These are phyloP conservation scores for Incumbomyces lentus DNA, from an alignment of 2,329 filamentous ascomycete species.

Conservation along the genomic window DNA sequence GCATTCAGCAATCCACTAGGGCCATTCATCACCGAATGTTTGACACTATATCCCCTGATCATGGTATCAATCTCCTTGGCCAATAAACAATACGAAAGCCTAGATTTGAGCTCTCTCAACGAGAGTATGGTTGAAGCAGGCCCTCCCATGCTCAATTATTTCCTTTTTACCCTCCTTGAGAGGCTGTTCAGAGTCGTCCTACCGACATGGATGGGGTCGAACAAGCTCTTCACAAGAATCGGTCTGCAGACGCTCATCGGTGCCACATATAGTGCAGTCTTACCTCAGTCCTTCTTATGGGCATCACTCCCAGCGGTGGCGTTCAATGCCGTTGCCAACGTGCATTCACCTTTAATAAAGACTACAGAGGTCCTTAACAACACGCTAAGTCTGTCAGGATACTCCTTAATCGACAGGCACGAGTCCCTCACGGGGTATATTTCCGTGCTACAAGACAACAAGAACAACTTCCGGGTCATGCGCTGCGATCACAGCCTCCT, in stretches of 20 bases:
- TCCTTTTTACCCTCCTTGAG: conserved; percentile 46
- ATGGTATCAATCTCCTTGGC: conserved; percentile 54
- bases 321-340: conserved; percentile 57
- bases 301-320: conserved; percentile 59
- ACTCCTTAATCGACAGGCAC: conserved; percentile 64
- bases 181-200: conserved; percentile 33
- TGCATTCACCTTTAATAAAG: conserved; percentile 55
- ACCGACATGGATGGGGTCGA: conserved; percentile 47
- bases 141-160: conserved; percentile 57
- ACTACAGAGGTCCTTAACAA: conserved; percentile 55
- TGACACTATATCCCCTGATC: conserved; percentile 62
- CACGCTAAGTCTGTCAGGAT: conserved; percentile 55
- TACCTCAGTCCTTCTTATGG: conserved; percentile 58
- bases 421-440: conserved; percentile 89
- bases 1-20: conserved; percentile 59
- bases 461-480: conserved; percentile 66
- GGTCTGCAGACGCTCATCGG: conserved; percentile 61
- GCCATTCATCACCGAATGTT: conserved; percentile 61
- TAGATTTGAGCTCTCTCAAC: conserved; percentile 38
- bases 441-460: conserved; percentile 69
- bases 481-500: conserved; percentile 90
- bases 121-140: conserved; percentile 51
- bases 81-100: conserved; percentile 51
- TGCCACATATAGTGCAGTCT: conserved; percentile 52
- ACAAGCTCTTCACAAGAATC: conserved; percentile 57